Conservation (phyloP, 2,329 filamentous ascomycete genomes). For the Ceratocystiopsis minuta region DNA sequence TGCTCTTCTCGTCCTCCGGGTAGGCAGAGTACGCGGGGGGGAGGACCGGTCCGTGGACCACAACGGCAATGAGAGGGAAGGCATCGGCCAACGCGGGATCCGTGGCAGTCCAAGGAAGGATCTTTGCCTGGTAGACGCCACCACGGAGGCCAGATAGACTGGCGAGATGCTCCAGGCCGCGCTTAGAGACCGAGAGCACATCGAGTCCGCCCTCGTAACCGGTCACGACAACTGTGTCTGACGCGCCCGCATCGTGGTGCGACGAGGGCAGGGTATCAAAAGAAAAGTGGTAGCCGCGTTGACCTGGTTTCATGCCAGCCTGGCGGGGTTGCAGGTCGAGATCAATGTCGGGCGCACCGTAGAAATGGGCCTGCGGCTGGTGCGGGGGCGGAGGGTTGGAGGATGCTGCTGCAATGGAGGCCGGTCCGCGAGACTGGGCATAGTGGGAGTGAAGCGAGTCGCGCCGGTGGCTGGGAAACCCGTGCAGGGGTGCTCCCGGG, state of each 20-base stretch:
- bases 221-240: slow-evolving; percentile 51
- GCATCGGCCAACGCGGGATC: slow-evolving; percentile 31
- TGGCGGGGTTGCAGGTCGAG: slow-evolving; percentile 30
- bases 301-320: slow-evolving; percentile 39
- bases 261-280: slow-evolving; percentile 53
- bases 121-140: slow-evolving; percentile 63
- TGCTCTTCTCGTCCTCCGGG: neutral
- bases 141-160: slow-evolving; percentile 62
- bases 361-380: slow-evolving; percentile 60
- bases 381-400: slow-evolving; percentile 52
- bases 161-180: slow-evolving; percentile 50
- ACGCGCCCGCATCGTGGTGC: slow-evolving; percentile 14
- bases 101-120: slow-evolving; percentile 50
- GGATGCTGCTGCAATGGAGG: neutral
- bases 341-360: slow-evolving; percentile 56
- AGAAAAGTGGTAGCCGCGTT: slow-evolving; percentile 59
- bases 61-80: slow-evolving; percentile 60
- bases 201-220: slow-evolving; percentile 70
- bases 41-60: slow-evolving; percentile 59
- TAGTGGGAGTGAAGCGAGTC: slow-evolving; percentile 34
- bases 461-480: slow-evolving; percentile 24
- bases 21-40: slow-evolving; percentile 16
- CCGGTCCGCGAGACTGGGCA: slow-evolving; percentile 24
- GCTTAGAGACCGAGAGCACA: slow-evolving; percentile 54
- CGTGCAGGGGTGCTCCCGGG: slow-evolving; percentile 16